Percentiles rank a stretch among this genome's conserved stretches.
phyloP scores from a whole-genome alignment of 495 filamentous ascomycete species.

The Lasiosphaeria hispida region DNA sequence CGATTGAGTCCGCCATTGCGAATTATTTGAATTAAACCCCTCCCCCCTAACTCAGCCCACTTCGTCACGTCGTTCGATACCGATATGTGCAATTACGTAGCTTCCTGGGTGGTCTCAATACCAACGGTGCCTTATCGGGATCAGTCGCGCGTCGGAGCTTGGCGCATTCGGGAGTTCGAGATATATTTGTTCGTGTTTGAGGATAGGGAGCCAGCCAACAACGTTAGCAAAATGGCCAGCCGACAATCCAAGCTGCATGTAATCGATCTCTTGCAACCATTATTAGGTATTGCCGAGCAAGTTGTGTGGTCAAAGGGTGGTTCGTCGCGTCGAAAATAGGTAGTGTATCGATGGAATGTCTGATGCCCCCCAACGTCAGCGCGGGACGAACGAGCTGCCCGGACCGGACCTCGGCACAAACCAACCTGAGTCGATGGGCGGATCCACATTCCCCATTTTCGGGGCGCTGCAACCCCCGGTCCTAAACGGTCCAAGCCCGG shows the following conservation, averaged over 20 bases:
- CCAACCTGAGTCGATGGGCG: background rate
- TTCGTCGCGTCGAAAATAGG: background rate
- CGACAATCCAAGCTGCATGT: background rate
- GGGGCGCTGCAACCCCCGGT: background rate
- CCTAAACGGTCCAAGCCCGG: background rate
- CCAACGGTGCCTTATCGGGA: background rate
- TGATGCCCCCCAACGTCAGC: background rate
- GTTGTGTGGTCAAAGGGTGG: background rate
- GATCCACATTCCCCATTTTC: background rate
- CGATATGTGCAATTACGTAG: background rate
- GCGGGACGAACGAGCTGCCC: background rate
- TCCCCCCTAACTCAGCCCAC: too few relatives aligned
- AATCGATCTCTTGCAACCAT: background rate
- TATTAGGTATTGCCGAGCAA: background rate
- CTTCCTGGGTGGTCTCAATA: background rate
- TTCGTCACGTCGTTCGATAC: too few relatives aligned
- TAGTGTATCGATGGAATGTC: background rate
- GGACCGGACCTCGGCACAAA: background rate
- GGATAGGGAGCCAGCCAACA: background rate
- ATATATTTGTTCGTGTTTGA: background rate
- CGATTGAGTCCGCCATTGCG: slow-evolving; percentile 51
- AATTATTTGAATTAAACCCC: background rate
- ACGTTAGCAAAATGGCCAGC: background rate
- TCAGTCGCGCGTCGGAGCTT: slow-evolving; percentile 6
- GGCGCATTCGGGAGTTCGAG: slow-evolving; percentile 1